phyloP scores from a whole-genome alignment of 495 filamentous ascomycete species.

The Aspergillus baeticus region DNA sequence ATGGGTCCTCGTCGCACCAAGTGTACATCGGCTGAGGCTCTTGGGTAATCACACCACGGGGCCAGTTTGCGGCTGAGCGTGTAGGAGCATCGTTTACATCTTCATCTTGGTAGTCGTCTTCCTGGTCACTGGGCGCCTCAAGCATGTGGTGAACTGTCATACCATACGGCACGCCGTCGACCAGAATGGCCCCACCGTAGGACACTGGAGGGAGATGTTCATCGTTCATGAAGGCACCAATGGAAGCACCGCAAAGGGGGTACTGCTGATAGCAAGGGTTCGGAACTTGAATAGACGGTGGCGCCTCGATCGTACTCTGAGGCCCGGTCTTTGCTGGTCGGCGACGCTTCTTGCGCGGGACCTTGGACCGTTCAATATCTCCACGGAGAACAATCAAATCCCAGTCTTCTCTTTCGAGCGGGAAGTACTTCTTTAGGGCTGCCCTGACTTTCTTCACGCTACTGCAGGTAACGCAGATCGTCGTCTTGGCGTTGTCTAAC shows the following conservation, averaged over 20 bases:
- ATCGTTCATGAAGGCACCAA: conserved; percentile 83
- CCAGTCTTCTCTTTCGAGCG: conserved; percentile 59
- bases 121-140: conserved; percentile 71
- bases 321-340: conserved; percentile 38
- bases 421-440: conserved; percentile 69
- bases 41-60: conserved; percentile 17
- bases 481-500: conserved; percentile 62
- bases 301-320: conserved; percentile 27
- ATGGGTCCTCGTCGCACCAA: conserved; percentile 32
- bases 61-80: conserved; percentile 37
- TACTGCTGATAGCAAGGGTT: conserved; percentile 63
- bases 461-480: conserved; percentile 72
- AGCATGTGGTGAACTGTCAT: conserved; percentile 97
- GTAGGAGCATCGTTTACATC: conserved; percentile 27
- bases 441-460: conserved; percentile 69
- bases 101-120: conserved; percentile 36
- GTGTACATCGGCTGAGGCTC: conserved; percentile 30
- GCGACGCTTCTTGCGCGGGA: conserved; percentile 44
- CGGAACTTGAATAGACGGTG: conserved; percentile 33
- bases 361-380: conserved; percentile 67
- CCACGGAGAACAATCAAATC: conserved; percentile 63
- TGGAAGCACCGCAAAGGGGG: conserved; percentile 84
- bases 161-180: conserved; percentile 80
- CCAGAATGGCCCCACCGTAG: conserved; percentile 80
- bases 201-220: conserved; percentile 85